Base-by-base conservation (phyloP, 345 rosid genomes). In the Ceriops zippeliana region DNA sequence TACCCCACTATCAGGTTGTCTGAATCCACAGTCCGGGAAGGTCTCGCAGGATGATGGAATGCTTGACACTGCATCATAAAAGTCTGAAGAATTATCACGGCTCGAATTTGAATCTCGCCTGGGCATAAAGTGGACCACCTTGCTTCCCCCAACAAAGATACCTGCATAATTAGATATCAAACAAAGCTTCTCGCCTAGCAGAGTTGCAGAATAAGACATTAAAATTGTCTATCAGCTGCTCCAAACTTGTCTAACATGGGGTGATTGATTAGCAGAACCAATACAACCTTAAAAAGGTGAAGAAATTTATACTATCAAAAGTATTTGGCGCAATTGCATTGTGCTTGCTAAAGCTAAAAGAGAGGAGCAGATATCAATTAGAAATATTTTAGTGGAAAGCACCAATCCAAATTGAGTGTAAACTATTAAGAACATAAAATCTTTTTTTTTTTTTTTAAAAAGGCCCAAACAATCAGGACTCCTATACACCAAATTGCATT, bases 111-210 rank as follows among this genome's bases (percentile, higher is more conserved):
- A 61, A 61, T 77, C 83, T 20, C 67, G 73, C 66, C 89, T 86
- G 35, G 98, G 98, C 70, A 87, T 86, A 81, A 95, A 95, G 67
- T 92, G 99, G 70, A 95, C 98, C 74, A 95, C 96, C 82, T 95
- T 95, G 89, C 92, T 88, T 78, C 98, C 99, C 62, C 99, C 99
- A 20, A 95, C 97, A 84, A 78, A 95, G 51, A 95, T 86, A 37
- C 98, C 99, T 95, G 68, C 71, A 70, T 6, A 51, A 22, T 61
- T 51, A 38, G 59, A 42, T 26, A 64, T 61, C 32, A 58, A 35
- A 52, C 27, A n/a, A 34, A 37, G 30, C 31, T 52, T 66, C 58
- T 10, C 9, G 38, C 24, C 35, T 6, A 34, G 7, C 31, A n/a
- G 61, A 61, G 2, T 61, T 6, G 28, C 26, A 17, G 28, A 27